Percentiles rank a stretch among this genome's conserved stretches.
Conservation (phyloP, 2,329 filamentous ascomycete species). For the Pseudogymnoascus sp. region DNA sequence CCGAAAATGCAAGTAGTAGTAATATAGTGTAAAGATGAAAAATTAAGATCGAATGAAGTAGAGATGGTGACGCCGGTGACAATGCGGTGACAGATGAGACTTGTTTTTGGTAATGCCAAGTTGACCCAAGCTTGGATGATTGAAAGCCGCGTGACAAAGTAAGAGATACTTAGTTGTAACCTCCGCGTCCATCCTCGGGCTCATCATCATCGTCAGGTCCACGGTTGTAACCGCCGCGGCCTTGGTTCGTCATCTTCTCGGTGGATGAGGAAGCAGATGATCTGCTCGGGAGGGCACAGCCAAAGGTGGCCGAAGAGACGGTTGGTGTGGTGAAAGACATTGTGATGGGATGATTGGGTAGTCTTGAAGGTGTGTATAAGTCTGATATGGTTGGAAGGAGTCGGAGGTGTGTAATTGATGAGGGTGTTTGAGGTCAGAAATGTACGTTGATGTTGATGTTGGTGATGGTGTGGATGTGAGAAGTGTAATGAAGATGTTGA, state of each 20-base stretch:
- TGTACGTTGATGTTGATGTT: neutral
- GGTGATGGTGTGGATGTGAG: neutral
- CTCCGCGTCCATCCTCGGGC: slow-evolving; percentile 24
- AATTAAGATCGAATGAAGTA: neutral
- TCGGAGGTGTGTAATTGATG: neutral
- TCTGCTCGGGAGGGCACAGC: neutral
- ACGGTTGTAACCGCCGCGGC: slow-evolving; percentile 15
- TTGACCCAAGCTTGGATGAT: neutral
- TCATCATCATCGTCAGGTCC: slow-evolving; percentile 24
- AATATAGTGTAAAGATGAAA: neutral
- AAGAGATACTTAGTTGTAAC: slow-evolving; percentile 19
- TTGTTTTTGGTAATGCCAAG: neutral
- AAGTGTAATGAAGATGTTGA: slow-evolving; percentile 5
- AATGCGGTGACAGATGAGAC: neutral
- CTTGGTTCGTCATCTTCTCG: slow-evolving; percentile 9
- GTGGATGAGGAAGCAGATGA: neutral
- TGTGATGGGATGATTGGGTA: neutral
- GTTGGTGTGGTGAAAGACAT: slow-evolving; percentile 1
- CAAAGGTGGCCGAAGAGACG: neutral
- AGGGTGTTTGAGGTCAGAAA: neutral
- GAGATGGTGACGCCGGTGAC: neutral
- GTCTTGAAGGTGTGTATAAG: neutral
- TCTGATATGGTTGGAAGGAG: neutral
- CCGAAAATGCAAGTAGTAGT: neutral
- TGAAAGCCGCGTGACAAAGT: neutral